phyloP scores from a whole-genome alignment of 176 grass and related monocot genomes.

The Triticum monococcum region DNA sequence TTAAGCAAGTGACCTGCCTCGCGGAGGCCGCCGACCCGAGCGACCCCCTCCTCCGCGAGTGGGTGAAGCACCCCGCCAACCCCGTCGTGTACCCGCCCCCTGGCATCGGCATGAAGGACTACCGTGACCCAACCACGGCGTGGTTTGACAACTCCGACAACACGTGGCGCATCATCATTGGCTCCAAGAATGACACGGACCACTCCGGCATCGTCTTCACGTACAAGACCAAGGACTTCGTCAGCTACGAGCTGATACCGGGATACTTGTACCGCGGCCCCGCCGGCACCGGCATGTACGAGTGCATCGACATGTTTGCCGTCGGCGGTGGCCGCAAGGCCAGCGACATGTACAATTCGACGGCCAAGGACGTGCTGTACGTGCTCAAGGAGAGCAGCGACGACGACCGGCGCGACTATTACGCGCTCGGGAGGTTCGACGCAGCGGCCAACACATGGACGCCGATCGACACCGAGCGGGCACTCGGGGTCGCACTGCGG shows the following conservation, averaged over 20 bases:
- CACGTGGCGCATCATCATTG: slow-evolving; percentile 47
- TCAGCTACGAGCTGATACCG: slow-evolving; percentile 31
- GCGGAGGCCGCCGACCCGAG: slow-evolving; percentile 39
- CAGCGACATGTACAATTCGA: background rate
- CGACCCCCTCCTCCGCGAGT: slow-evolving; percentile 43
- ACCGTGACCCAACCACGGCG: slow-evolving; percentile 65
- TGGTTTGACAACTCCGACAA: slow-evolving; percentile 36
- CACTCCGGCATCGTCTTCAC: slow-evolving; percentile 27
- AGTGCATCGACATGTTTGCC: background rate
- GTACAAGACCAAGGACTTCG: slow-evolving; percentile 45
- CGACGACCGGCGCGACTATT: slow-evolving; percentile 56
- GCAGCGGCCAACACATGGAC: slow-evolving; percentile 29
- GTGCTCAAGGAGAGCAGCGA: slow-evolving; percentile 73
- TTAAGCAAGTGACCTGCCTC: slow-evolving; percentile 46
- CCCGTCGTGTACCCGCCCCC: slow-evolving; percentile 42
- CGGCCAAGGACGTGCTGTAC: background rate
- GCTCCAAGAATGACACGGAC: slow-evolving; percentile 35
- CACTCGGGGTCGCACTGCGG: slow-evolving; percentile 51
- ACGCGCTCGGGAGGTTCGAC: slow-evolving; percentile 51
- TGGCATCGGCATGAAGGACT: slow-evolving; percentile 33
- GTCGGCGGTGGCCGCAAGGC: background rate
- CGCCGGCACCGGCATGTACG: slow-evolving; percentile 14
- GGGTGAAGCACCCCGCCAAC: slow-evolving; percentile 50
- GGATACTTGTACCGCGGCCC: slow-evolving; percentile 39
- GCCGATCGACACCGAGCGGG: slow-evolving; percentile 31